phyloP scores from a whole-genome alignment of 228 moss, liverwort and hornwort species.

The Sphagnum magellanicum region DNA sequence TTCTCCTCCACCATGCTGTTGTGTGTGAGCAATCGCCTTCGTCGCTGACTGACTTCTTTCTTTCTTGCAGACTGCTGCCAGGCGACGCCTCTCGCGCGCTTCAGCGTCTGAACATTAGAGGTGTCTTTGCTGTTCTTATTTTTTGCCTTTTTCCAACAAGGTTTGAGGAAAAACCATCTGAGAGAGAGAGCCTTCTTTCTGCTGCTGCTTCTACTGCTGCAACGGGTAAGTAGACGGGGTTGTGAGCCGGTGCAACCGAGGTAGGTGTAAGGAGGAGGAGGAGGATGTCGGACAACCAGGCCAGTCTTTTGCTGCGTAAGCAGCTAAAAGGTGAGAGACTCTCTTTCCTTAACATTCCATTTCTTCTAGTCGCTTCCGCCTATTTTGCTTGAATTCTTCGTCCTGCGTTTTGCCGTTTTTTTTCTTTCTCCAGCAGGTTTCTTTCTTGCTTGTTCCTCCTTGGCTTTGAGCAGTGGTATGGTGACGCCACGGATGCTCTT shows the following conservation, averaged over 20 bases:
- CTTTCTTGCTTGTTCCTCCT: too few species aligned
- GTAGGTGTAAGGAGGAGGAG: neutral
- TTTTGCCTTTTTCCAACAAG: conserved; percentile 4
- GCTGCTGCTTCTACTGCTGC: neutral
- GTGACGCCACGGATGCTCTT: too few species aligned
- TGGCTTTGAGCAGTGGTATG: too few species aligned
- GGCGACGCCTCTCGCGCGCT: too few species aligned
- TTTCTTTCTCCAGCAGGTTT: neutral
- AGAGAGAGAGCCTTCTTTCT: neutral
- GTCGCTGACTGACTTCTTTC: too few species aligned
- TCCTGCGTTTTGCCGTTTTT: neutral
- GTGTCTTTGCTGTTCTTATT: too few species aligned
- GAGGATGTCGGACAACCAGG: conserved; percentile 85
- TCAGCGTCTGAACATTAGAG: too few species aligned
- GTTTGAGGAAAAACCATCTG: neutral
- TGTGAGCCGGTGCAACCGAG: neutral
- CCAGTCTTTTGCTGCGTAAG: conserved; percentile 86
- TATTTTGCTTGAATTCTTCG: neutral
- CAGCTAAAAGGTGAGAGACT: conserved; percentile 58
- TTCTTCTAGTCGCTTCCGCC: neutral
- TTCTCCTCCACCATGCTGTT: too few species aligned
- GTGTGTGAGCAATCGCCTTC: too few species aligned
- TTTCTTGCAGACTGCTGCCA: too few species aligned
- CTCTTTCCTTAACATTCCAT: neutral
- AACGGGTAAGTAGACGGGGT: neutral